Base-by-base conservation (phyloP, 176 grass and related monocot genomes). In the Avena atlantica region DNA sequence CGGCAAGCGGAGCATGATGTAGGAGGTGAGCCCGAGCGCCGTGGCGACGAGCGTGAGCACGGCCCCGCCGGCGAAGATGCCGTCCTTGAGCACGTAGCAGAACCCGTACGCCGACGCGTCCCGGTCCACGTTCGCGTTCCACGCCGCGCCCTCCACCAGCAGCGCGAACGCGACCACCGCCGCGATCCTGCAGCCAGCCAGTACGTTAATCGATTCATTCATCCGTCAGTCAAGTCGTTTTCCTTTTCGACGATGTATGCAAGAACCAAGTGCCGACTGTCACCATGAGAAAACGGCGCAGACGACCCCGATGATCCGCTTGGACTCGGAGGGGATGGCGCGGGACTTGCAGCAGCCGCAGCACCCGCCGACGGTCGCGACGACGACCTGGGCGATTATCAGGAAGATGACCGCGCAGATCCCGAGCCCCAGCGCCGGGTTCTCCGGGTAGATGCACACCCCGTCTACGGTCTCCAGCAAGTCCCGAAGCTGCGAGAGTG, bases 321-420 rank as follows among this genome's bases (percentile, higher is more conserved):
- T 79, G 74, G 84, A 12, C 50, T 49, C 16, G 12, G 77, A 85
- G 1, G 59, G 69, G 2, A 85, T 63, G 71, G 74, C 74, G 11
- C 84, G 63, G 16, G 84, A 74, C 73, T 69, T 86, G 89, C 84
- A 83, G 89, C 80, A 83, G 5, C 89, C 64, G 47, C 84, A 90
- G 47, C 89, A 90, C 44, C 84, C 84, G 44, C 84, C 80, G 20
- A 53, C 64, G n/a, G 31, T 45, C 8, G 84, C 10, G 31, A 87
- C 7, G 55, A 44, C 57, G 77, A 75, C 45, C 88, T 89, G 88
- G 34, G 59, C 77, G 1, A 42, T 16, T 23, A 75, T 0, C 12
- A 90, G 79, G 89, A 90, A 87, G 79, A 90, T 34, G n/a, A 34
- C 45, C 16, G 89, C 83, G 73, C 64, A 78, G 15, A 87, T 23